These are phyloP conservation scores for Bromus sterilis DNA, from an alignment of 176 grass and related monocot species.

Conservation along the genomic window DNA sequence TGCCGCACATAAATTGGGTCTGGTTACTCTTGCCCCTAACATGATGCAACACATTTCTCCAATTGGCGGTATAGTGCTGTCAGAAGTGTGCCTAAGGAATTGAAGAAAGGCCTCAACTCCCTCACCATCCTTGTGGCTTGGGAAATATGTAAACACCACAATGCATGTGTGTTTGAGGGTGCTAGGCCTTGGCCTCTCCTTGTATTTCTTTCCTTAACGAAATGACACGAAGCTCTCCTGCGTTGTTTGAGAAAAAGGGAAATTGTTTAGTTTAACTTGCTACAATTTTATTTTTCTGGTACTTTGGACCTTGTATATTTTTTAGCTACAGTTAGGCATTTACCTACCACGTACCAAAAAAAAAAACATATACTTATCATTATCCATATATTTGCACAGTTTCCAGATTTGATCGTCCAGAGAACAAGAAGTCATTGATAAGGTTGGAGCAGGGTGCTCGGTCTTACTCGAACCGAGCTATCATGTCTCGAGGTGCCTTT, in stretches of 20 bases:
- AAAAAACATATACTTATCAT: neutral
- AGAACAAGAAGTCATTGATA: conserved; percentile 69
- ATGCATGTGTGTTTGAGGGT: neutral
- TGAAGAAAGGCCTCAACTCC: neutral
- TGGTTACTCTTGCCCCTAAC: neutral
- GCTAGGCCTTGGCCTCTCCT: neutral
- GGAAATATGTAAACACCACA: neutral
- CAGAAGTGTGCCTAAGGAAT: neutral
- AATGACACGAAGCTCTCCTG: neutral
- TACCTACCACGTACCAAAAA: neutral
- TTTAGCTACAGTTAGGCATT: neutral
- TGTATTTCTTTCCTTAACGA: neutral
- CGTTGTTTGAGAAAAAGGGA: too few species aligned
- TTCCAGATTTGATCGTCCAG: conserved; percentile 57
- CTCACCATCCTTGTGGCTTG: neutral
- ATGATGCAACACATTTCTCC: neutral
- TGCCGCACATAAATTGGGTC: neutral
- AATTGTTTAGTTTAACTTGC: neutral
- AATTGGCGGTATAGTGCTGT: neutral
- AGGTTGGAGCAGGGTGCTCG: conserved; percentile 69
- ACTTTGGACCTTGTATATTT: neutral
- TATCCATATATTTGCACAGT: conserved; percentile 30
- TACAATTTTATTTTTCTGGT: neutral
- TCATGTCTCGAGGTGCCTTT: conserved; percentile 54
- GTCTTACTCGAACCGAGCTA: conserved; percentile 69